Conservation (phyloP, 2,329 filamentous ascomycete species). For the Immersiporthe knoxdaviesiana region DNA sequence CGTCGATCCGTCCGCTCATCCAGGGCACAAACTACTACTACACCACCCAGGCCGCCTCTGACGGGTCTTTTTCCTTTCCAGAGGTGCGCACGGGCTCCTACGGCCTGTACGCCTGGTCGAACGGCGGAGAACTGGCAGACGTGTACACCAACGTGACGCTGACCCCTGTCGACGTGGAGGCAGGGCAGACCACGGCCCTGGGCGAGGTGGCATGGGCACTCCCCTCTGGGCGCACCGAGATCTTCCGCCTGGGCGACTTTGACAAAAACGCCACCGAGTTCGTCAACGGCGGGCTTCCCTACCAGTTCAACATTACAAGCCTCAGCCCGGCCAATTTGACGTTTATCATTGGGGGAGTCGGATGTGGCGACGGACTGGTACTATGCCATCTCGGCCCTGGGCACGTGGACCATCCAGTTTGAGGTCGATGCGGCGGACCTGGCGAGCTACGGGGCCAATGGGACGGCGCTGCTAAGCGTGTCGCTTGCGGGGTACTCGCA, state of each 20-base stretch:
- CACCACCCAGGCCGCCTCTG: constrained; percentile 47
- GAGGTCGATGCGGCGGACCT: constrained; percentile 23
- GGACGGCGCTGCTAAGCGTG: constrained; percentile 44
- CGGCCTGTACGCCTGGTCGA: constrained; percentile 54
- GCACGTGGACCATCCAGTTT: constrained; percentile 44
- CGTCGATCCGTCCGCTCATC: constrained; percentile 49
- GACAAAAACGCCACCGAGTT: constrained; percentile 52
- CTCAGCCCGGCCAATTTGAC: constrained; percentile 49
- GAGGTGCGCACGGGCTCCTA: constrained; percentile 50
- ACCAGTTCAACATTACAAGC: constrained; percentile 49
- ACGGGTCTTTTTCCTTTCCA: constrained; percentile 48
- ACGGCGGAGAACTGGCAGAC: constrained; percentile 47
- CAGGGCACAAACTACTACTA: constrained; percentile 55
- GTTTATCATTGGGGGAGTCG: constrained; percentile 45
- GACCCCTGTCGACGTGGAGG: constrained; percentile 45
- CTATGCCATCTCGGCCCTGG: constrained; percentile 48
- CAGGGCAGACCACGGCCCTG: constrained; percentile 42
- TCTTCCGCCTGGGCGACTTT: constrained; percentile 54
- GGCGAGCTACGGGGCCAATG: constrained; percentile 22
- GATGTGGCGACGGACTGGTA: constrained; percentile 48
- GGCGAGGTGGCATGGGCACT: constrained; percentile 46
- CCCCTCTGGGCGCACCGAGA: constrained; percentile 40
- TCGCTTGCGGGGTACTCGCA: constrained; percentile 50
- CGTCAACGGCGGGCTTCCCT: constrained; percentile 45
- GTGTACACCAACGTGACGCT: constrained; percentile 49